Evolutionary conservation across 2,329 filamentous ascomycete species (phyloP), one percentile per base, ranked within the genome.

Genomic region (Aspergillus floridensis): DNA sequence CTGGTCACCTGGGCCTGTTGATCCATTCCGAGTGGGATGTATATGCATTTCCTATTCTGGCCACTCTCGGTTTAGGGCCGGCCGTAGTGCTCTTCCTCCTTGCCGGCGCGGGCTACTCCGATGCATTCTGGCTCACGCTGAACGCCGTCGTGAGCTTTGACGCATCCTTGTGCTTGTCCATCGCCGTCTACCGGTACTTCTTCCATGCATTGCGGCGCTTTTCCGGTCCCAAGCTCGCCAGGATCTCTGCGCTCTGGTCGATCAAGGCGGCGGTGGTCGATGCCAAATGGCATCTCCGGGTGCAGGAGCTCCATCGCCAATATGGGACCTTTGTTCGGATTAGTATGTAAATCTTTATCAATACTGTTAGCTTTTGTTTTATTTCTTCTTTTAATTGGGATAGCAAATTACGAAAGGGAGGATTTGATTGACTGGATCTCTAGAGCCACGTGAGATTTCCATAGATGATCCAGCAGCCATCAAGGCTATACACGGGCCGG

Each of bases 241-340:
- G 49, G 8, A 14, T 59, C 12, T 57, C 29, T 5, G 51, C 59
- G 5, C 22, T 59, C 1, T 62, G 57, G 59, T 38, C 38, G 5
- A 6, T 52, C 11, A 44, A 31, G 16, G 14, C 26, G 6, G 54
- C 51, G 7, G 57, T 51, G 11, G 10, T 54, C 16, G 38, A 59
- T 3, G 57, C 57, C 8, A 53, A 55, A 48, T 62, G 53, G 57
- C 50, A 57, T 41, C n/a, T 59, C 2, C 32, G 47, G 5, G 57
- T 62, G 7, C 49, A 55, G 21, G 29, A 54, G 6, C 50, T 62
- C 22, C 59, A 61, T 58, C 11, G 29, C 7, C 32, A 56, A 14
- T 56, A 58, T 32, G 59, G 59, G 7, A 53, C 55, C 26, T 29
- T 61, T 19, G 59, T 59, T 8, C 57, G 57, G 49, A 62, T 62